phyloP scores from a whole-genome alignment of 2,329 filamentous ascomycete genomes.

The Bipolaris victoriae region DNA sequence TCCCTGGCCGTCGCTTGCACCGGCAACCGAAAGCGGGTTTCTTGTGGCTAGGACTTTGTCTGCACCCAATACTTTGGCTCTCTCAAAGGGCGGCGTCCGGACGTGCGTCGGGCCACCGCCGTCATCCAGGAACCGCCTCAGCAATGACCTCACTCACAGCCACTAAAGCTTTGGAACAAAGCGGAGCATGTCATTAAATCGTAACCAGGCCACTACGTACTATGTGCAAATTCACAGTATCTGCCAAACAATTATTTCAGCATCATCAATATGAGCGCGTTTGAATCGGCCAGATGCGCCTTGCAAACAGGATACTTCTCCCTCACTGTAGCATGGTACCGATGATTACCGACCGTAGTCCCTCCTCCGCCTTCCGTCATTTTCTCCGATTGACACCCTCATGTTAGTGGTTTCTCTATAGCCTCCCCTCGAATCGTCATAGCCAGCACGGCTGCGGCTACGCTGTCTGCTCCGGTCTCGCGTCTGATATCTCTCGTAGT shows the following conservation, averaged over 20 bases:
- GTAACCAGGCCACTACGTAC: neutral
- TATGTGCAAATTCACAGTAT: neutral
- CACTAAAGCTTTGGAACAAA: neutral
- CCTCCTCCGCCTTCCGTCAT: neutral
- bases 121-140: conserved; percentile 6
- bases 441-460: conserved; percentile 41
- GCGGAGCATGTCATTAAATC: neutral
- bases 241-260: neutral
- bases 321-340: neutral
- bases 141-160: conserved; percentile 12
- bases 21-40: conserved; percentile 14
- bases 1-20: conserved; percentile 20
- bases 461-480: conserved; percentile 34
- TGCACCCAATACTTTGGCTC: conserved; percentile 3
- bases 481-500: conserved; percentile 34
- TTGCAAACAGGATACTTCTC: neutral
- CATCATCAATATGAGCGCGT: neutral
- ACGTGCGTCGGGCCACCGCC: conserved; percentile 2
- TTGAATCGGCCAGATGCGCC: neutral
- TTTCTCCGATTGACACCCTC: conserved; percentile 19
- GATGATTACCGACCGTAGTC: conserved; percentile 1
- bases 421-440: conserved; percentile 36
- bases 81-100: conserved; percentile 6
- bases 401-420: conserved; percentile 43
- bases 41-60: conserved; percentile 11